Evolutionary conservation across 1,139 yeast genomes (phyloP), one percentile per base, ranked within the genome.

Genomic region (Tardiomyces depauwii): DNA sequence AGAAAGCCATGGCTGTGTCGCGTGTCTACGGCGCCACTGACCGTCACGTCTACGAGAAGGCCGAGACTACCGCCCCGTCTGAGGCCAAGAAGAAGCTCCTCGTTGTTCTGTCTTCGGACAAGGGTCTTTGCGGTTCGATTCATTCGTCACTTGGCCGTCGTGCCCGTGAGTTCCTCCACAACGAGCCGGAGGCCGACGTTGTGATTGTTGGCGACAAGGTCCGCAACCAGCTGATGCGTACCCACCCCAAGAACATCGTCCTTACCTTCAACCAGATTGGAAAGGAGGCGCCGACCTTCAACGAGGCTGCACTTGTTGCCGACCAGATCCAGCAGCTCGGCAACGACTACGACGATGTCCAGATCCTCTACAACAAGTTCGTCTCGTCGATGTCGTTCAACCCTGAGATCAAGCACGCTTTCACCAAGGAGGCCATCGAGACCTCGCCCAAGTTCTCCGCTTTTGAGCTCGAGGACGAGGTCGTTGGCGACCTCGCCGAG

Each of bases 111-210:
- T 84, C 97, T 45, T 88, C 97, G 49, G 98, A 91, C 74, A 91
- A 91, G 76, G 98, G 98, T 64, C 79, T 91, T 63, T 91, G 98
- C 78, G 98, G 98, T 60, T 89, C 97, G 45, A 87, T 91, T 64
- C 98, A 91, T 74, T 78, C 98, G 45, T 95, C 86, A 72, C 72
- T 89, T 59, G 83, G 96, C 60, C 88, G 91, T 73, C 78, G 84
- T 54, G 84, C 95, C 53, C 86, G 94, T 72, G 67, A 59, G 56
- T 78, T 80, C 71, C 62, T 82, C 52, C 78, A 68, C 57, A 76
- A 79, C 62, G 63, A 71, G 56, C 85, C 88, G 53, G 72, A 74
- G 49, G 85, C 82, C 55, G 96, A 89, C 61, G 66, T 91, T 53
- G 89, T 88, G 54, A 75, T 95, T 54, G 72, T 91, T 62, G 98